Conservation (phyloP, 208 protist genomes). For the Paratrypanosoma confusum region DNA sequence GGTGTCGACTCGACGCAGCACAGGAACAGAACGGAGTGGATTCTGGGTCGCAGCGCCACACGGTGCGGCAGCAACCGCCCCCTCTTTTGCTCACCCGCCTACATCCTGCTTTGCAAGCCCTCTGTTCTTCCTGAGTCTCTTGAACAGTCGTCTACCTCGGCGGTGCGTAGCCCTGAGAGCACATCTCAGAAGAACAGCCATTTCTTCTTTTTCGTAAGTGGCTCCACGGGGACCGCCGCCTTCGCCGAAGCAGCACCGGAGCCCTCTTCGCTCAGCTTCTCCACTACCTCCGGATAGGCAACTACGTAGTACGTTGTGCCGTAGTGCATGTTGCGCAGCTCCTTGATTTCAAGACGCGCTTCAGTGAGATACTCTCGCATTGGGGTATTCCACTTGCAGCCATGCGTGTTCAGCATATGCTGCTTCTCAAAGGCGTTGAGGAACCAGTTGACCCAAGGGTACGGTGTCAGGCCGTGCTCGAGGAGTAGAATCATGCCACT, state of each 20-base stretch:
- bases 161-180: too few relatives aligned
- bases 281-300: slow-evolving; percentile 70
- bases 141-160: too few relatives aligned
- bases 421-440: slow-evolving; percentile 70
- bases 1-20: too few relatives aligned
- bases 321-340: slow-evolving; percentile 83
- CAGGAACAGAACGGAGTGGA: too few relatives aligned
- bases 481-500: slow-evolving; percentile 83
- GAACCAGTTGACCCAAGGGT: slow-evolving; percentile 82
- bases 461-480: slow-evolving; percentile 76
- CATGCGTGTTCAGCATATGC: slow-evolving; percentile 78
- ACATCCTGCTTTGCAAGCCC: too few relatives aligned
- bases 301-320: slow-evolving; percentile 87
- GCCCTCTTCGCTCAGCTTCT: slow-evolving; percentile 36
- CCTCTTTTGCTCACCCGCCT: too few relatives aligned
- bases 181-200: too few relatives aligned
- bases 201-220: not conserved
- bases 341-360: slow-evolving; percentile 67
- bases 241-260: slow-evolving; percentile 1
- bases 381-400: slow-evolving; percentile 75
- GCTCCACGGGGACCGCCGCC: not conserved
- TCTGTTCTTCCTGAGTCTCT: too few relatives aligned
- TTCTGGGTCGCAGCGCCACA: too few relatives aligned
- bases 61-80: too few relatives aligned
- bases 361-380: slow-evolving; percentile 72